Percentiles rank a stretch among this genome's conserved stretches.
Conservation (phyloP, 805 yeast genomes). For the Yamadazyma paraphyllophila region DNA sequence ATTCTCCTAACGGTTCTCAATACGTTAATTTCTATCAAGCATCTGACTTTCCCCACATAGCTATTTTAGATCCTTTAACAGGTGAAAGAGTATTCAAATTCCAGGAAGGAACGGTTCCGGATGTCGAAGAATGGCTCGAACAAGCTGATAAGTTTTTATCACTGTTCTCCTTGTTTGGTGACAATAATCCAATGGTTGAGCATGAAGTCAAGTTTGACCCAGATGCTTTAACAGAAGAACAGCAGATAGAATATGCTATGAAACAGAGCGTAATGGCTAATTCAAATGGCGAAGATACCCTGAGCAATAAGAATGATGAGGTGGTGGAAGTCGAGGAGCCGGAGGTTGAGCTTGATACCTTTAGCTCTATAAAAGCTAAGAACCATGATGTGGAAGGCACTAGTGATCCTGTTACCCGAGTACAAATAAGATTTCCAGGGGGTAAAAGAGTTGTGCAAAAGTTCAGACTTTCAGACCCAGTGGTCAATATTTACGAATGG, state of each 20-base stretch:
- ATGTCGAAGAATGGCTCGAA: constrained; percentile 55
- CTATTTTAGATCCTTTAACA: constrained; percentile 91
- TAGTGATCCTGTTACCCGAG: constrained; percentile 59
- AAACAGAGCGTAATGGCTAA: constrained; percentile 52
- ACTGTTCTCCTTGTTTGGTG: constrained; percentile 62
- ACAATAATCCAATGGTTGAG: constrained; percentile 61
- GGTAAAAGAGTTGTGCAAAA: constrained; percentile 81
- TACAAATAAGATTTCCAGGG: constrained; percentile 85
- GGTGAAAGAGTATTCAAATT: constrained; percentile 85
- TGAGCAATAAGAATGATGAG: constrained; percentile 15
- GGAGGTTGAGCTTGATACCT: constrained; percentile 18
- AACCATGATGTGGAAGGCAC: constrained; percentile 68
- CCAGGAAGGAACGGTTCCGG: constrained; percentile 63
- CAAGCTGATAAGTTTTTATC: constrained; percentile 70
- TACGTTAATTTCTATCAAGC: constrained; percentile 74
- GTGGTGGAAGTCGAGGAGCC: constrained; percentile 8
- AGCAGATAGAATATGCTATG: constrained; percentile 76
- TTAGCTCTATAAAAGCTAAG: constrained; percentile 48
- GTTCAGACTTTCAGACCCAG: constrained; percentile 56
- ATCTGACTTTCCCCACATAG: constrained; percentile 76
- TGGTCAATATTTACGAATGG: constrained; percentile 59
- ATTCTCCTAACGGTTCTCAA: constrained; percentile 69
- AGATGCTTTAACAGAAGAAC: constrained; percentile 71
- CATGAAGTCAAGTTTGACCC: constrained; percentile 64
- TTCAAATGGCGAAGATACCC: constrained; percentile 23